Evolutionary conservation across 2,329 filamentous ascomycete genomes (phyloP).

Genomic region (Tolypocladium sp.): DNA sequence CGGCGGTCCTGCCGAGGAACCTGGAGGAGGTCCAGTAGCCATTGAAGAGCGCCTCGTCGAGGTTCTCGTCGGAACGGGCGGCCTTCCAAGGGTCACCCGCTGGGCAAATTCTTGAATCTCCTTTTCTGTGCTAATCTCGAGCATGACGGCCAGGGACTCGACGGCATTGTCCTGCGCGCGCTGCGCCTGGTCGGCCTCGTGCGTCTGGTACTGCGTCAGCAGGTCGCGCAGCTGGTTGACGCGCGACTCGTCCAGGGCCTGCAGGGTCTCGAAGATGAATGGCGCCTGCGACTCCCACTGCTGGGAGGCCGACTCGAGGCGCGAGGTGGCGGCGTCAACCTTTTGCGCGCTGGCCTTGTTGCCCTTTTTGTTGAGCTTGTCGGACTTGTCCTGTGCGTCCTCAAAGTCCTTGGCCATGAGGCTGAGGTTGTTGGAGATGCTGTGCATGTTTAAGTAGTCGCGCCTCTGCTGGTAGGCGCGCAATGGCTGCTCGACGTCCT

Average conservation of each 20-base stretch:
- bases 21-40: slow-evolving; percentile 1
- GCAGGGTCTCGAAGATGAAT: slow-evolving; percentile 87
- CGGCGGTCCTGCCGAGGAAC: background rate
- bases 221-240: slow-evolving; percentile 85
- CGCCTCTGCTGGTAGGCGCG: slow-evolving; percentile 65
- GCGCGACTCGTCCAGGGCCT: slow-evolving; percentile 81
- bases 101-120: slow-evolving; percentile 70
- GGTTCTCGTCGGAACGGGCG: slow-evolving; percentile 25
- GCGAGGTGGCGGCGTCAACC: slow-evolving; percentile 62
- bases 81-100: slow-evolving; percentile 31
- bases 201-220: slow-evolving; percentile 86
- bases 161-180: slow-evolving; percentile 66
- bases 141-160: slow-evolving; percentile 67
- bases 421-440: slow-evolving; percentile 72
- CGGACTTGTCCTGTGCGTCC: slow-evolving; percentile 72
- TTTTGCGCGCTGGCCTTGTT: slow-evolving; percentile 68
- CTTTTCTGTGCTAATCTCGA: slow-evolving; percentile 78
- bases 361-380: slow-evolving; percentile 74
- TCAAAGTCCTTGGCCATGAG: slow-evolving; percentile 78
- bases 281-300: slow-evolving; percentile 94
- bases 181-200: slow-evolving; percentile 82
- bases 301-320: slow-evolving; percentile 66
- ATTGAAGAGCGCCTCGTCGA: slow-evolving; percentile 32
- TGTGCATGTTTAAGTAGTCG: slow-evolving; percentile 73
- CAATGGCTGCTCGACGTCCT: slow-evolving; percentile 78